Percentiles rank a stretch among this genome's conserved stretches.
These are phyloP conservation scores for Pterocarpus santalinus DNA, from an alignment of 306 rosid genomes.

Conservation along the genomic window DNA sequence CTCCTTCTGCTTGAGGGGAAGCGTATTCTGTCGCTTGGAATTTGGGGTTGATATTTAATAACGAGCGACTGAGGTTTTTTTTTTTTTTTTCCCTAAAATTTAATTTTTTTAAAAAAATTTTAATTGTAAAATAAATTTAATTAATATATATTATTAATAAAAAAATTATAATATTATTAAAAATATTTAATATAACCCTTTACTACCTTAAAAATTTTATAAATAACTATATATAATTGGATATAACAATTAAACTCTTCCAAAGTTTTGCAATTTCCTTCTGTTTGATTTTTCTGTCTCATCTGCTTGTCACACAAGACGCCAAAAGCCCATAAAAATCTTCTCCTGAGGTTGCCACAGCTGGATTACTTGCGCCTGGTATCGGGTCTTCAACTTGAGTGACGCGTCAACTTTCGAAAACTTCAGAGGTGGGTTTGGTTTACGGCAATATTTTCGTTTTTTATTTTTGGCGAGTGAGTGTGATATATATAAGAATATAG, in stretches of 20 bases:
- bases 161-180: too few relatives aligned
- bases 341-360: conserved; percentile 25
- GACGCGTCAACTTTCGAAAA: background rate
- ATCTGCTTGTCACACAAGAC: background rate
- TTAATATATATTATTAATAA: too few relatives aligned
- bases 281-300: background rate
- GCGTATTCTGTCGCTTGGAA: background rate
- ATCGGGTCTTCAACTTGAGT: background rate
- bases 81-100: background rate
- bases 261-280: background rate
- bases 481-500: too few relatives aligned
- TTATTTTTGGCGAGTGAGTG: too few relatives aligned
- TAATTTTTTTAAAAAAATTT: background rate
- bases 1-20: too few relatives aligned
- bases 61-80: background rate
- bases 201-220: too few relatives aligned
- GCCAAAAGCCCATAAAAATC: background rate
- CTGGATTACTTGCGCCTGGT: conserved; percentile 3
- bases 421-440: too few relatives aligned
- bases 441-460: too few relatives aligned
- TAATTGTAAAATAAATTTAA: too few relatives aligned
- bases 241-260: background rate
- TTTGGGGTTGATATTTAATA: conserved; percentile 2
- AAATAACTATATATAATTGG: too few relatives aligned
- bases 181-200: too few relatives aligned